Base-by-base conservation (phyloP, 2,329 filamentous ascomycete genomes). In the Venturia asperata region DNA sequence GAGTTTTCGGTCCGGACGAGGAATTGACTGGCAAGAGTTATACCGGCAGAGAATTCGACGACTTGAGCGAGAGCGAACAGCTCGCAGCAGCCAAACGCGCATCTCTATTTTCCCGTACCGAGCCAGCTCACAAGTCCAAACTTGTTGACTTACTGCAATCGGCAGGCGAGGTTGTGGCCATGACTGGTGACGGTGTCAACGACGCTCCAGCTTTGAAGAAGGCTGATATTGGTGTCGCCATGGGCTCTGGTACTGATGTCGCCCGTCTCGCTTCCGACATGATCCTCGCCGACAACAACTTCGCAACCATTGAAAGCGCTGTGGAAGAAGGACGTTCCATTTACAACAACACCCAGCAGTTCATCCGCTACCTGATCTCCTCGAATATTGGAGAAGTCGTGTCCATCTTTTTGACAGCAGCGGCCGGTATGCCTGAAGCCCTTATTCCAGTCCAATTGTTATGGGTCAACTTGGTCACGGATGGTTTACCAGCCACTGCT, bases 321-420 rank as follows among this genome's bases (percentile, higher is more conserved):
- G 92, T 99, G 68, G 94, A 99, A 76, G 94, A 99, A 79, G 94
- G 94, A 64, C 89, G 94, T 68, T 92, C 92, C 68, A 99, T 99
- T 79, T 99, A 97, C 85, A 97, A 94, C 87, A 99, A 99, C 83
- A 99, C 94, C 6, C 94, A 99, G 76, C 94, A 99, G 76, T 99
- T 99, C 78, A 99, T 99, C 78, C 91, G 95, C 62, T 99, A 99
- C 77, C 85, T 99, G 67, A 99, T 99, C 76, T 97, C 93, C 10
- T 97, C 93, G 69, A 99, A 99, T 81, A 99, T 99, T 70, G 95
- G 94, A 72, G 94, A 99, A 77, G 94, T 99, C 43, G 94, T 99
- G 43, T 97, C 94, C 11, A 99, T 99, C 77, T 99, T 99, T 84
- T 79, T 99, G 71, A 99, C 94, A 15, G 94, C 94, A 34, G 94